phyloP scores from a whole-genome alignment of 129 eudicot genomes.

The Scalesia atractyloides region DNA sequence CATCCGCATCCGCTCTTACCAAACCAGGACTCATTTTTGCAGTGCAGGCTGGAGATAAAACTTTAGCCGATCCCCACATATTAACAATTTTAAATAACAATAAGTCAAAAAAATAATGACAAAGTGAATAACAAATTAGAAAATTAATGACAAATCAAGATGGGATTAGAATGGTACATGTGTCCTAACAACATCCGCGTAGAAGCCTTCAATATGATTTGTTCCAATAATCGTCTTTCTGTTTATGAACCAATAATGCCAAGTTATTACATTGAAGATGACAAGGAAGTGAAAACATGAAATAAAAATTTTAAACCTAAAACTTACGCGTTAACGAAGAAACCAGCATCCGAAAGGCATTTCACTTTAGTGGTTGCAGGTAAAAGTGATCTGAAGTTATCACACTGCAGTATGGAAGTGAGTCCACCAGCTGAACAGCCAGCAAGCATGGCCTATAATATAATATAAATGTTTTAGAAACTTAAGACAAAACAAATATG shows the following conservation, averaged over 20 bases:
- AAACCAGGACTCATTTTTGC: conserved; percentile 62
- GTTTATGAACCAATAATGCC: conserved; percentile 27
- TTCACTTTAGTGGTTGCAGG: conserved; percentile 74
- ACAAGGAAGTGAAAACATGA: neutral
- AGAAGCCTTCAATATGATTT: conserved; percentile 70
- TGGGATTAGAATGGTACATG: conserved; percentile 47
- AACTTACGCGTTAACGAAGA: conserved; percentile 72
- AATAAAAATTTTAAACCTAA: conserved; percentile 1
- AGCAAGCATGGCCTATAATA: conserved; percentile 67
- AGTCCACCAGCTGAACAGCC: conserved; percentile 99
- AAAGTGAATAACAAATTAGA: neutral
- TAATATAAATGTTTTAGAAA: neutral
- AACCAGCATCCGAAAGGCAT: conserved; percentile 93
- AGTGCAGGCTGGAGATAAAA: conserved; percentile 64
- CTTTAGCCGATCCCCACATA: conserved; percentile 72
- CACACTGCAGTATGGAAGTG: conserved; percentile 81
- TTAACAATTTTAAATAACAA: neutral
- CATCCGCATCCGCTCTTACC: conserved; percentile 46
- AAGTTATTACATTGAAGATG: neutral
- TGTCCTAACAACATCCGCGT: conserved; percentile 62
- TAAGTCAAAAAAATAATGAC: neutral
- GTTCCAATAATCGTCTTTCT: conserved; percentile 80
- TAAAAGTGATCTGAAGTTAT: conserved; percentile 67
- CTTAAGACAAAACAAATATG: neutral
- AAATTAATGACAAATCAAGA: neutral